phyloP scores from a whole-genome alignment of 176 grass and related monocot species.

The Cenchrus fungigraminus region DNA sequence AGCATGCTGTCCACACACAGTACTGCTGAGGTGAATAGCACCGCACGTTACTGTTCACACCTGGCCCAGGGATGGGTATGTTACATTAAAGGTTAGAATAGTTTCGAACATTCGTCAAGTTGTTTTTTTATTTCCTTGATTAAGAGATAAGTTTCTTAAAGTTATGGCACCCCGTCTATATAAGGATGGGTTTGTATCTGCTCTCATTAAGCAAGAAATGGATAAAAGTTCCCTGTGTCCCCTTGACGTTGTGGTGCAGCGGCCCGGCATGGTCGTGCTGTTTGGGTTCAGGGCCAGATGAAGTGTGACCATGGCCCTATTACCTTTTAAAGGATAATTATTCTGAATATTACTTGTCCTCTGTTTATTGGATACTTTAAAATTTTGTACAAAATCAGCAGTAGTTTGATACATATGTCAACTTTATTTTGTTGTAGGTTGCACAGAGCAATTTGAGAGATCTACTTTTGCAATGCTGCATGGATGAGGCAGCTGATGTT shows the following conservation, averaged over 20 bases:
- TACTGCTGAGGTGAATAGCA: not conserved
- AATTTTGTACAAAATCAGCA: conserved; percentile 22
- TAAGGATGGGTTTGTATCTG: not conserved
- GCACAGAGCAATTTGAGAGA: conserved; percentile 83
- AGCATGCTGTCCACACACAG: not conserved
- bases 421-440: conserved; percentile 63
- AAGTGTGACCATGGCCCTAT: not conserved
- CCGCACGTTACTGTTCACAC: not conserved
- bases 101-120: not conserved
- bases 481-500: conserved; percentile 90
- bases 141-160: not conserved
- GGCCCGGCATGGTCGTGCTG: not conserved
- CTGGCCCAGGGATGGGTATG: not conserved
- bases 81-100: not conserved
- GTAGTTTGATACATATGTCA: conserved; percentile 24
- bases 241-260: not conserved
- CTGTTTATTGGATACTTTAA: conserved; percentile 18
- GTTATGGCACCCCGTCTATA: not conserved
- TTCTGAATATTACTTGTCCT: not conserved
- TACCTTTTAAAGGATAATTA: not conserved
- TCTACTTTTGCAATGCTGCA: conserved; percentile 89
- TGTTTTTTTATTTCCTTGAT: not conserved
- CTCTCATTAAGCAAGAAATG: not conserved
- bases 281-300: not conserved
- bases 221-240: not conserved